Conservation (phyloP, 2,329 filamentous ascomycete genomes). For the Colletotrichum sp. region DNA sequence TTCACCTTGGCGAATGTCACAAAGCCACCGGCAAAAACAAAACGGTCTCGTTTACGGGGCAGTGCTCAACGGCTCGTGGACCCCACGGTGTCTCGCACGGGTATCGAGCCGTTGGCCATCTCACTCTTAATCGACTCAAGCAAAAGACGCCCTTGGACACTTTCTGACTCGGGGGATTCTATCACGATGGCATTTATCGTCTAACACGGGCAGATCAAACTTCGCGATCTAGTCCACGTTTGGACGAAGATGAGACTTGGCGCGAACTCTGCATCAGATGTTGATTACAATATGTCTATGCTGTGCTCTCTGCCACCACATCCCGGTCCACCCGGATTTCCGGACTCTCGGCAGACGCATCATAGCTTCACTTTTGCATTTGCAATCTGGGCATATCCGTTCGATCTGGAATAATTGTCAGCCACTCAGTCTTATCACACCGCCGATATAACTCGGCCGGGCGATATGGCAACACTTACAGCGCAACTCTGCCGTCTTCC, state of each 20-base stretch:
- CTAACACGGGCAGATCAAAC: not conserved
- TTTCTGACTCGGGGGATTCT: not conserved
- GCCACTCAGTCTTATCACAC: slow-evolving; percentile 21
- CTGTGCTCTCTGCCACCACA: not conserved
- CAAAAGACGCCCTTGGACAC: not conserved
- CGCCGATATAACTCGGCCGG: not conserved
- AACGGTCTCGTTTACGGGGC: not conserved
- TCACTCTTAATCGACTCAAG: not conserved
- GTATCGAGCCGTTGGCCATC: not conserved
- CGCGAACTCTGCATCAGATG: not conserved
- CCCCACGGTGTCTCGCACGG: not conserved
- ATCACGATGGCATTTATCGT: not conserved
- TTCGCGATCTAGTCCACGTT: not conserved
- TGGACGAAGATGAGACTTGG: slow-evolving; percentile 1
- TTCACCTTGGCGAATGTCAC: not conserved
- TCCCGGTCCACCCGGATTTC: not conserved
- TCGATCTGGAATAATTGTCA: slow-evolving; percentile 23
- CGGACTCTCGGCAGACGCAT: not conserved
- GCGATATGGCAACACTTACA: slow-evolving; percentile 23
- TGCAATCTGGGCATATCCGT: slow-evolving; percentile 35
- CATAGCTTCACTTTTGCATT: slow-evolving; percentile 31
- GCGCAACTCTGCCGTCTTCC: slow-evolving; percentile 38
- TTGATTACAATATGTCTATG: not conserved
- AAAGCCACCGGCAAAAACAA: not conserved
- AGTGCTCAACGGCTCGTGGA: not conserved